Percentiles rank a stretch among this genome's conserved stretches.
Conservation (phyloP, 2,329 filamentous ascomycete genomes). For the Orbilia javanica region DNA sequence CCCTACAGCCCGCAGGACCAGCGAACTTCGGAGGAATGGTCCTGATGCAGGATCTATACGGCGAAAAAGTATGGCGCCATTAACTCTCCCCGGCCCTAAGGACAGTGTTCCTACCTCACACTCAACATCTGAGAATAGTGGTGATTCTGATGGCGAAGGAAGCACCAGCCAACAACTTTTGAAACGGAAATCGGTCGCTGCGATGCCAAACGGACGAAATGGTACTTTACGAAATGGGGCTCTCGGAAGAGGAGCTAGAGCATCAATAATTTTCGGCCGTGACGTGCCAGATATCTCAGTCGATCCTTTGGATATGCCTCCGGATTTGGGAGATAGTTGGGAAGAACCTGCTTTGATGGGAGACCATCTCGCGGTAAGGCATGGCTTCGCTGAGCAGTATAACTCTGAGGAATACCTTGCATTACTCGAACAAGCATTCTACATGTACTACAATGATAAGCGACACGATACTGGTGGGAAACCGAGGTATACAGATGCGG, state of each 20-base stretch:
- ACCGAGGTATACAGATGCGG: constrained; percentile 70
- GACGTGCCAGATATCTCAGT: not conserved
- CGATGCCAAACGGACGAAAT: constrained; percentile 38
- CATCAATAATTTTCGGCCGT: not conserved
- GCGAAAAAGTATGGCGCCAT: constrained; percentile 26
- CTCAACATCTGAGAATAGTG: constrained; percentile 49
- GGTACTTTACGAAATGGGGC: constrained; percentile 38
- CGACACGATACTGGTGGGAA: constrained; percentile 94
- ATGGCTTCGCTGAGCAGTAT: constrained; percentile 94
- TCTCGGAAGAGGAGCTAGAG: not conserved
- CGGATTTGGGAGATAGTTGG: constrained; percentile 28
- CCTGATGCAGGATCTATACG: constrained; percentile 47
- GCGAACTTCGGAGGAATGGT: constrained; percentile 43
- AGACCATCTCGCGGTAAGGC: constrained; percentile 67
- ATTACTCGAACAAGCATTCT: constrained; percentile 90
- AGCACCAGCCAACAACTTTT: constrained; percentile 38
- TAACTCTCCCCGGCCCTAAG: constrained; percentile 19
- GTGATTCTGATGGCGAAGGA: constrained; percentile 45
- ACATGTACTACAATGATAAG: constrained; percentile 99
- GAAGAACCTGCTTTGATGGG: constrained; percentile 68
- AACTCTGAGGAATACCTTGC: constrained; percentile 90
- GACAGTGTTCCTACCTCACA: constrained; percentile 33
- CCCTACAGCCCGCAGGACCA: constrained; percentile 23
- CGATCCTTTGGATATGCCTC: not conserved
- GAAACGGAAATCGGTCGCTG: constrained; percentile 33